Evolutionary conservation across 2,329 filamentous ascomycete species (phyloP).

Genomic region (Aureobasidium sp.): DNA sequence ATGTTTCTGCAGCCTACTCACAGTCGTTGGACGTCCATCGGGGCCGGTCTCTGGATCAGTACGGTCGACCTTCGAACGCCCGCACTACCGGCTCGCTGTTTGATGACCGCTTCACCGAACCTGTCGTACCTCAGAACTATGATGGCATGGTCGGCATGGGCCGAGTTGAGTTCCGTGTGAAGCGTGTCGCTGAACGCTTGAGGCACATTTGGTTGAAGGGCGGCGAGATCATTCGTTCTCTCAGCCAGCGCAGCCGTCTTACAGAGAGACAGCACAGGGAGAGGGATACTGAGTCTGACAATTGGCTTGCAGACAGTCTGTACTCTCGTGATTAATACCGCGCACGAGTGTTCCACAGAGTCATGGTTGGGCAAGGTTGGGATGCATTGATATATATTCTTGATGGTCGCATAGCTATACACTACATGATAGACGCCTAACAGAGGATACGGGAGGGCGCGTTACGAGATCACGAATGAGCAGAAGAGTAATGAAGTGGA

Average conservation of each 20-base stretch:
- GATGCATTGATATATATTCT: neutral
- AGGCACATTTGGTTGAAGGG: conserved; percentile 27
- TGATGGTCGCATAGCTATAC: neutral
- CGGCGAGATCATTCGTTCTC: conserved; percentile 23
- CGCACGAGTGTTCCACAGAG: neutral
- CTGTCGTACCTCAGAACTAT: conserved; percentile 14
- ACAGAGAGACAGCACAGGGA: conserved; percentile 3
- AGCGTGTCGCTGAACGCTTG: conserved; percentile 30
- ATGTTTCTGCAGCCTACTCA: conserved; percentile 14
- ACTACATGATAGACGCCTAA: neutral
- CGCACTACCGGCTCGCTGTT: neutral
- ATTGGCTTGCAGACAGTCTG: conserved; percentile 19
- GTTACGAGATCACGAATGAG: neutral
- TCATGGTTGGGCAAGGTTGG: neutral
- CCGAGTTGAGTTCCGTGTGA: conserved; percentile 31
- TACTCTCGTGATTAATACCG: conserved; percentile 8
- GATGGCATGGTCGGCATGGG: conserved; percentile 29
- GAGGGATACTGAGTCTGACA: conserved; percentile 15
- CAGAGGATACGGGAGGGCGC: neutral
- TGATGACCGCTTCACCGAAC: conserved; percentile 6
- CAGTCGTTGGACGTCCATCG: conserved; percentile 16
- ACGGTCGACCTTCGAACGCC: conserved; percentile 20
- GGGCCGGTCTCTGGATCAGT: conserved; percentile 19
- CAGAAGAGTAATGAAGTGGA: neutral
- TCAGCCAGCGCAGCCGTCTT: conserved; percentile 7